phyloP scores from a whole-genome alignment of 2,329 filamentous ascomycete species.

The Aulographum hederae region DNA sequence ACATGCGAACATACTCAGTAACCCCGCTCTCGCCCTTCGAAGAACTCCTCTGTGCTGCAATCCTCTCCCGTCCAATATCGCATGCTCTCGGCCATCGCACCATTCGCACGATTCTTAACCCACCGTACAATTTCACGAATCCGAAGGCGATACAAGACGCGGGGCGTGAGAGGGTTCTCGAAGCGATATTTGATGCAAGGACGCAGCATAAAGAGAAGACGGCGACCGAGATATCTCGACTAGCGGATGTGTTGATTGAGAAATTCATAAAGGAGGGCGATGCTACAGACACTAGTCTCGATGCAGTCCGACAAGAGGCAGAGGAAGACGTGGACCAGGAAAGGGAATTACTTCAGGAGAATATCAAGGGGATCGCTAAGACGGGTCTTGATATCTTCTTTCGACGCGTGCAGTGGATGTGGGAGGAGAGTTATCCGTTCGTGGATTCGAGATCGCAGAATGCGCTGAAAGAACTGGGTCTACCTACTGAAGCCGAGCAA shows the following conservation, averaged over 20 bases:
- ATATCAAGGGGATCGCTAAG: conserved; percentile 22
- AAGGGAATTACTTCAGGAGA: conserved; percentile 13
- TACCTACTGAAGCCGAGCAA: too few relatives aligned
- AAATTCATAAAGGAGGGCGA: conserved; percentile 16
- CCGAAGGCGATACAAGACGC: conserved; percentile 16
- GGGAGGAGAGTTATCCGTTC: too few relatives aligned
- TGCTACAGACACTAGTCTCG: conserved; percentile 12
- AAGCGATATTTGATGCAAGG: conserved; percentile 22
- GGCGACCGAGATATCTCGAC: conserved; percentile 18
- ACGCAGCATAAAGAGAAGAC: conserved; percentile 30
- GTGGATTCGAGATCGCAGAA: too few relatives aligned
- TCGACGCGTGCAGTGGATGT: conserved; percentile 21
- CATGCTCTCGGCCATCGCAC: too few relatives aligned
- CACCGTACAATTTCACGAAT: conserved; percentile 20
- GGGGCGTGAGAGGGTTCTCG: conserved; percentile 17
- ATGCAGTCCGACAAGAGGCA: conserved; percentile 15
- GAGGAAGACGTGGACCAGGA: conserved; percentile 12
- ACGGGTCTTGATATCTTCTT: conserved; percentile 25
- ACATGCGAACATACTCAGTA: too few relatives aligned
- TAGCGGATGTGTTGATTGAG: conserved; percentile 15
- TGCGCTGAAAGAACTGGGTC: too few relatives aligned
- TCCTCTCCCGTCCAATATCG: too few relatives aligned
- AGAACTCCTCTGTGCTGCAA: too few relatives aligned
- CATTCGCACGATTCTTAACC: conserved; percentile 25
- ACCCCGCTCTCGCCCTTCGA: too few relatives aligned